Conservation (phyloP, 2,329 filamentous ascomycete genomes). For the Thielaviopsis musarum region DNA sequence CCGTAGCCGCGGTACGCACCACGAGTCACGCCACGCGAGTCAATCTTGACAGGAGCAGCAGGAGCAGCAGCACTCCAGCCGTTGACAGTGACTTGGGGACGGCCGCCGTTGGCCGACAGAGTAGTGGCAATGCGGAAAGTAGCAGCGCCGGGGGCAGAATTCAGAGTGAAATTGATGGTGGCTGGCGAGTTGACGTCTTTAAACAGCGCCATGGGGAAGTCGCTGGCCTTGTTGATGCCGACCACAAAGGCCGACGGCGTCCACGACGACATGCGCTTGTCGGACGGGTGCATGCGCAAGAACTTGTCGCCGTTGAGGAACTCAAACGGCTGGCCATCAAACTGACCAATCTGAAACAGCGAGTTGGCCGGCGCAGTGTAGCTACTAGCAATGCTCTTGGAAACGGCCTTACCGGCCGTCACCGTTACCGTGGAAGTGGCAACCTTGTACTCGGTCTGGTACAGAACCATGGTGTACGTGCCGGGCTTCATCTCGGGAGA, state of each 20-base stretch:
- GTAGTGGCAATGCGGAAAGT: slow-evolving; percentile 51
- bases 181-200: slow-evolving; percentile 40
- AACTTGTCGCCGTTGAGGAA: slow-evolving; percentile 53
- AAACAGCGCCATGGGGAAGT: slow-evolving; percentile 52
- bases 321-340: slow-evolving; percentile 45
- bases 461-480: slow-evolving; percentile 51
- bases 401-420: slow-evolving; percentile 29
- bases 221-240: slow-evolving; percentile 31
- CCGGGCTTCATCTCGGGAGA: slow-evolving; percentile 51
- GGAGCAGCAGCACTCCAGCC: slow-evolving; percentile 31
- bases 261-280: slow-evolving; percentile 46
- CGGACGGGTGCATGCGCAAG: slow-evolving; percentile 51
- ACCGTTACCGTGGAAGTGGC: slow-evolving; percentile 32
- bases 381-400: slow-evolving; percentile 32
- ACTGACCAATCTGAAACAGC: slow-evolving; percentile 47
- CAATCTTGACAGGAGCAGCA: slow-evolving; percentile 41
- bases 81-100: slow-evolving; percentile 42
- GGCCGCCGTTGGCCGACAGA: slow-evolving; percentile 40
- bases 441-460: slow-evolving; percentile 40
- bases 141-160: slow-evolving; percentile 31
- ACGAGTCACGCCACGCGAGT: slow-evolving; percentile 47
- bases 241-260: slow-evolving; percentile 43
- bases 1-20: slow-evolving; percentile 47
- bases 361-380: slow-evolving; percentile 29
- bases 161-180: slow-evolving; percentile 42